These are phyloP conservation scores for Endocalyx cinctus DNA, from an alignment of 2,329 filamentous ascomycete species.

Conservation along the genomic window DNA sequence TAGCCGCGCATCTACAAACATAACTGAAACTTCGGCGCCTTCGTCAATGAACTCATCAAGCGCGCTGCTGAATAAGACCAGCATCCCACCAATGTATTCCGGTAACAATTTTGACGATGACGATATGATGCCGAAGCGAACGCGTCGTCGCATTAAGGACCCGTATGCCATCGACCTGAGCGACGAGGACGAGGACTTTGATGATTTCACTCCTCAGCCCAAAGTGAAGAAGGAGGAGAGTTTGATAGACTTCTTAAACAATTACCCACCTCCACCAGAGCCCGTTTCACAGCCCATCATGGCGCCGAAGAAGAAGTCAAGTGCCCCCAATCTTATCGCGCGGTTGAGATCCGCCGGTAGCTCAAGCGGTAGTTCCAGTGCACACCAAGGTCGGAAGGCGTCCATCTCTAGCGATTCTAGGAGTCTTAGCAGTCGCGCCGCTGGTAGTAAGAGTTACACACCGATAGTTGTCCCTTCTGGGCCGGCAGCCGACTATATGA, in stretches of 20 bases:
- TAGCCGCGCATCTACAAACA: slow-evolving; percentile 52
- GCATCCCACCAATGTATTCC: slow-evolving; percentile 31
- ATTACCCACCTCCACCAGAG: slow-evolving; percentile 60
- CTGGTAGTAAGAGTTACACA: slow-evolving; percentile 38
- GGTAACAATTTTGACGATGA: slow-evolving; percentile 42
- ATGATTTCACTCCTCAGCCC: slow-evolving; percentile 40
- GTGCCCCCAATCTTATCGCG: slow-evolving; percentile 57
- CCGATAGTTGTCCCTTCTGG: slow-evolving; percentile 48
- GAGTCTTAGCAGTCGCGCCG: slow-evolving; percentile 36
- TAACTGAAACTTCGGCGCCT: slow-evolving; percentile 54
- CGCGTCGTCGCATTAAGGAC: slow-evolving; percentile 73
- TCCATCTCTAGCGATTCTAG: slow-evolving; percentile 28
- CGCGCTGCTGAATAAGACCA: slow-evolving; percentile 52
- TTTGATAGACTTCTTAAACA: slow-evolving; percentile 68
- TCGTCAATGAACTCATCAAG: slow-evolving; percentile 74
- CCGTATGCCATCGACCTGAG: slow-evolving; percentile 89
- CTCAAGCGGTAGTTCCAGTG: slow-evolving; percentile 23
- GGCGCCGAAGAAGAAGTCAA: slow-evolving; percentile 59
- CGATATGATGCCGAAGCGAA: slow-evolving; percentile 62
- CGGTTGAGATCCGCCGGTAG: slow-evolving; percentile 42
- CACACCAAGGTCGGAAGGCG: slow-evolving; percentile 17
- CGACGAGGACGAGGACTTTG: slow-evolving; percentile 60
- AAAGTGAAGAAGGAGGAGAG: slow-evolving; percentile 57
- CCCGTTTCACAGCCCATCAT: slow-evolving; percentile 33
- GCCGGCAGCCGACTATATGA: slow-evolving; percentile 39